Evolutionary conservation across 495 filamentous ascomycete species (phyloP).

Genomic region (Aspergillus funiculosus): DNA sequence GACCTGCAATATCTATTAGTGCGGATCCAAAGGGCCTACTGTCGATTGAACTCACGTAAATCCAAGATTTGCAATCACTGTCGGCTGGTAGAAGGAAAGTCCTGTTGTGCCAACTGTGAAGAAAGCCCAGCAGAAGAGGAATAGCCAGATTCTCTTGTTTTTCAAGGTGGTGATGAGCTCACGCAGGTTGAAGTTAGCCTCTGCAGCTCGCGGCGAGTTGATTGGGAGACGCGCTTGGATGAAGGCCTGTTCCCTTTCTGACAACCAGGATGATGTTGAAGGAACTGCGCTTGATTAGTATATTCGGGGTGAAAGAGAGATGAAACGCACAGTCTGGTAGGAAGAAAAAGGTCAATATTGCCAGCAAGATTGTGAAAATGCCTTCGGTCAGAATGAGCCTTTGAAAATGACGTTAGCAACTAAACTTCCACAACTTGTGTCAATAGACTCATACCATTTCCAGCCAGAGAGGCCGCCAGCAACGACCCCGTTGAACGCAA

Average conservation of each 20-base stretch:
- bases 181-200: conserved; percentile 32
- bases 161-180: conserved; percentile 30
- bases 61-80: conserved; percentile 40
- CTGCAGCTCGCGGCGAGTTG: conserved; percentile 33
- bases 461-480: conserved; percentile 35
- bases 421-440: neutral
- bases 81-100: conserved; percentile 38
- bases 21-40: neutral
- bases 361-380: conserved; percentile 31
- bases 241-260: conserved; percentile 36
- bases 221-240: conserved; percentile 37
- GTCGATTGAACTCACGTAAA: conserved; percentile 27
- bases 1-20: conserved; percentile 15
- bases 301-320: neutral
- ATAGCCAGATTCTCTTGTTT: conserved; percentile 24
- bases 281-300: conserved; percentile 27
- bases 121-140: conserved; percentile 30
- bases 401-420: neutral
- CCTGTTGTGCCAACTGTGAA: conserved; percentile 39
- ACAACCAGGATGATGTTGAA: conserved; percentile 34
- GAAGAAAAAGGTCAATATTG: conserved; percentile 30
- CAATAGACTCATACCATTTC: conserved; percentile 28
- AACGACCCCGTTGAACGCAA: conserved; percentile 31
- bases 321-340: conserved; percentile 35
- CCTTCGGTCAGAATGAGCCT: conserved; percentile 38